Conservation (phyloP, 208 protist species). For the Blechomonas ayalai region DNA sequence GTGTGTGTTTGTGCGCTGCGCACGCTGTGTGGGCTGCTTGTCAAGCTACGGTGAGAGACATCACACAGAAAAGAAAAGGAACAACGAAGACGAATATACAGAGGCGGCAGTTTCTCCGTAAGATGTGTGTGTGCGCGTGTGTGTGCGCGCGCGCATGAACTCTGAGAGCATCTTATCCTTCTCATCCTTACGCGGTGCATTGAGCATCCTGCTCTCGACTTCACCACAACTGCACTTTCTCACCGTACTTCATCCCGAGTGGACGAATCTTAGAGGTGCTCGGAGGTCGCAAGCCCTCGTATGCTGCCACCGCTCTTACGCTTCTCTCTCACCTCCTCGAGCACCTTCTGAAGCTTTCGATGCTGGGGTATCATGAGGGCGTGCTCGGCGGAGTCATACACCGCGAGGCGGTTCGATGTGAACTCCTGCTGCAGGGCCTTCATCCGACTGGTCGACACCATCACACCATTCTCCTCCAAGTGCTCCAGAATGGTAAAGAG, state of each 20-base stretch:
- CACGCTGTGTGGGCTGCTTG: conserved; percentile 3
- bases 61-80: background rate
- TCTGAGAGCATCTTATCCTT: no score
- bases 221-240: no score
- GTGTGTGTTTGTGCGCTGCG: conserved; percentile 1
- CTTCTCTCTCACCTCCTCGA: conserved; percentile 60
- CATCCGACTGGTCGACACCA: conserved; percentile 63
- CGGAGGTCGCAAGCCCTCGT: background rate
- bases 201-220: no score
- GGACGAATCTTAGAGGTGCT: no score
- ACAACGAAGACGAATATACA: conserved; percentile 7
- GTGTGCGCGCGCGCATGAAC: no score
- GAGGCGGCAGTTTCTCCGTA: no score
- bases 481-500: conserved; percentile 42
- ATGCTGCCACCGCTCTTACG: conserved; percentile 12
- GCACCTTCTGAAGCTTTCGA: conserved; percentile 31
- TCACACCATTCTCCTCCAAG: conserved; percentile 47
- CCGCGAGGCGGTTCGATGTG: conserved; percentile 74
- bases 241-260: no score
- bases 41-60: no score
- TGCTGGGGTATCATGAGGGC: conserved; percentile 66
- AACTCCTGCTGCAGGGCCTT: conserved; percentile 68
- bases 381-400: conserved; percentile 69
- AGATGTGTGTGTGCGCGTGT: no score
- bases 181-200: no score